These are phyloP conservation scores for Perilla frutescens DNA, from an alignment of 257 asterid species.

Conservation along the genomic window DNA sequence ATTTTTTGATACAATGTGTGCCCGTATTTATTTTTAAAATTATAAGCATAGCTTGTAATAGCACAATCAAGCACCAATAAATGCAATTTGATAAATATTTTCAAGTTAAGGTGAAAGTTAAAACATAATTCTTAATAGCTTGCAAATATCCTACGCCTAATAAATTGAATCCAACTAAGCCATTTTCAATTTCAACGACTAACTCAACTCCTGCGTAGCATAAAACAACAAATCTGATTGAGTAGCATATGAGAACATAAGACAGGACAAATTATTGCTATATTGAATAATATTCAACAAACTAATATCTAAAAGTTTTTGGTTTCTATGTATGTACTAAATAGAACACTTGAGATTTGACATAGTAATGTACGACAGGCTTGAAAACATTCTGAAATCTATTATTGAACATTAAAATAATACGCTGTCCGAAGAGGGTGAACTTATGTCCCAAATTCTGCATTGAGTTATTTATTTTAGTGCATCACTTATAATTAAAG, in stretches of 20 bases:
- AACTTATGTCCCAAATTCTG: background rate
- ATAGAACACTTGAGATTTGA: constrained; percentile 16
- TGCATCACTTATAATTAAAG: background rate
- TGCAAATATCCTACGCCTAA: background rate
- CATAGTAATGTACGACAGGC: background rate
- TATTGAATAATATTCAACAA: too few relatives aligned
- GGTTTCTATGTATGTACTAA: too few relatives aligned
- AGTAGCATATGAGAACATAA: background rate
- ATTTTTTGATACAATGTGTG: background rate
- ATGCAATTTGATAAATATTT: constrained; percentile 4
- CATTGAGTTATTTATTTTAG: background rate
- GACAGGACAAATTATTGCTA: too few relatives aligned
- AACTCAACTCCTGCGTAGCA: constrained; percentile 19
- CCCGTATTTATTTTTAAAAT: background rate
- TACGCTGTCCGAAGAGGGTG: background rate
- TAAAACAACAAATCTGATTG: constrained; percentile 4
- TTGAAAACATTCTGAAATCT: background rate
- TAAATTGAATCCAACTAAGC: constrained; percentile 21
- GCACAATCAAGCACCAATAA: background rate
- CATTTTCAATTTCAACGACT: background rate
- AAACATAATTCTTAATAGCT: background rate
- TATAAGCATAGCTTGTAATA: background rate
- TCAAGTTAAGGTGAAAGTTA: background rate
- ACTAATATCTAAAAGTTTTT: too few relatives aligned
- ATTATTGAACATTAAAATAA: background rate